Percentiles rank a stretch among this genome's conserved stretches.
These are phyloP conservation scores for Colletotrichum sp. DNA, from an alignment of 2,329 filamentous ascomycete species.

Conservation along the genomic window DNA sequence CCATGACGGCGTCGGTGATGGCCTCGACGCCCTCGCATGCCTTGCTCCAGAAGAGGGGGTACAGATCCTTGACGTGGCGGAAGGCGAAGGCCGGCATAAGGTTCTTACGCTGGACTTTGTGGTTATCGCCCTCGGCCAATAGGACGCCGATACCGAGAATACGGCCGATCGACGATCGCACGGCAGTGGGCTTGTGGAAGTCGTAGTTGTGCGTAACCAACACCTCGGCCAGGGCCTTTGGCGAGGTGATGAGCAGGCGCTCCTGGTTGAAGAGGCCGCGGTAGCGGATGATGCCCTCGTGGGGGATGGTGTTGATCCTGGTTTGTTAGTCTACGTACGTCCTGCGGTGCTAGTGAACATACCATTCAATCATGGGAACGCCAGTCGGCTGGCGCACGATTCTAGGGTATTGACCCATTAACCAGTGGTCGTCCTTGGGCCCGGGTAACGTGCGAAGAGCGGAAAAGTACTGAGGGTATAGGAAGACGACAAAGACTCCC, in stretches of 20 bases:
- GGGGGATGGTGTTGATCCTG: slow-evolving; percentile 66
- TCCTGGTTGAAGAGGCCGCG: slow-evolving; percentile 66
- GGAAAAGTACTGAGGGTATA: slow-evolving; percentile 56
- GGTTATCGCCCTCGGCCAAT: slow-evolving; percentile 88
- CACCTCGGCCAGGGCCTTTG: slow-evolving; percentile 73
- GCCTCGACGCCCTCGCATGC: slow-evolving; percentile 68
- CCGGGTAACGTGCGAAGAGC: slow-evolving; percentile 53
- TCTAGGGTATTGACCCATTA: slow-evolving; percentile 51
- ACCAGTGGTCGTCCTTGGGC: slow-evolving; percentile 46
- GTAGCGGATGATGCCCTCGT: slow-evolving; percentile 74
- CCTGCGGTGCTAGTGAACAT: slow-evolving; percentile 18
- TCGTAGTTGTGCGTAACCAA: slow-evolving; percentile 73
- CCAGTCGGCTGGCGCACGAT: slow-evolving; percentile 46
- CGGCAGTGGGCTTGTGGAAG: slow-evolving; percentile 65
- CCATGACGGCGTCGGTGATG: slow-evolving; percentile 52
- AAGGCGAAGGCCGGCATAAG: slow-evolving; percentile 86
- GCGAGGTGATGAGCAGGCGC: slow-evolving; percentile 63
- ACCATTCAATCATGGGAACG: slow-evolving; percentile 54
- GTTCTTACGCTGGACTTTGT: slow-evolving; percentile 80
- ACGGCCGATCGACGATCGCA: slow-evolving; percentile 62
- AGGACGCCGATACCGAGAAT: slow-evolving; percentile 76
- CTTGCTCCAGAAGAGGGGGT: slow-evolving; percentile 85
- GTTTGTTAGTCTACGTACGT: slow-evolving; percentile 16
- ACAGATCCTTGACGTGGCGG: slow-evolving; percentile 83
- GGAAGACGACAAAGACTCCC: slow-evolving; percentile 45